A percentile compares a stretch with the other conserved stretches of the same genome.
Conservation (phyloP, 768 basidiomycete species). For the Amanita molliuscula region DNA sequence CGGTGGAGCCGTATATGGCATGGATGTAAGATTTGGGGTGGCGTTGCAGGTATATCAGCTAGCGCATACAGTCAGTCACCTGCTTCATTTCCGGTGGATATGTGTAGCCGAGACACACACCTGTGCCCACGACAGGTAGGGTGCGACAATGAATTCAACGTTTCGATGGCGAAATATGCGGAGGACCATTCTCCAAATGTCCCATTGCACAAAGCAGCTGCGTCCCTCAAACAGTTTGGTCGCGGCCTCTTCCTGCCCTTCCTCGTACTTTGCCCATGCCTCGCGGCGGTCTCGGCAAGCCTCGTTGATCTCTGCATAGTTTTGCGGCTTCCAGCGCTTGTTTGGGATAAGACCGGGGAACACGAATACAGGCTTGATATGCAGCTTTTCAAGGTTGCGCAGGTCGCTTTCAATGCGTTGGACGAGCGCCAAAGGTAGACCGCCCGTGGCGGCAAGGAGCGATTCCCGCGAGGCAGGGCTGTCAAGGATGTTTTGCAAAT, state of each 20-base stretch:
- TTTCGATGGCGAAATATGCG: slow-evolving; percentile 90
- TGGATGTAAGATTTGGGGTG: slow-evolving; percentile 93
- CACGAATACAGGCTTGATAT: slow-evolving; percentile 98
- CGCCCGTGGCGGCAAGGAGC: slow-evolving; percentile 89
- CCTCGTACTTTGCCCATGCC: slow-evolving; percentile 93
- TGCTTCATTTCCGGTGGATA: slow-evolving; percentile 2
- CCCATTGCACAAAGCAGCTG: slow-evolving; percentile 68
- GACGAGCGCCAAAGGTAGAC: slow-evolving; percentile 82
- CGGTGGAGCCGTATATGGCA: slow-evolving; percentile 85
- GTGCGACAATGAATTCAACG: slow-evolving; percentile 94
- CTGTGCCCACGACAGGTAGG: slow-evolving; percentile 94
- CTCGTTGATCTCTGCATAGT: slow-evolving; percentile 48
- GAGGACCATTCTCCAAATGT: slow-evolving; percentile 89
- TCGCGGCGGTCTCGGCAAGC: slow-evolving; percentile 68
- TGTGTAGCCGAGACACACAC: slow-evolving; percentile 40
- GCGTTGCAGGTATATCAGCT: slow-evolving; percentile 93
- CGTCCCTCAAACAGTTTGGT: slow-evolving; percentile 76
- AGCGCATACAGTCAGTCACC: background rate
- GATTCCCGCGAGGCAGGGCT: slow-evolving; percentile 76
- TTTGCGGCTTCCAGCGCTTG: slow-evolving; percentile 58
- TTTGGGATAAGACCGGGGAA: slow-evolving; percentile 83
- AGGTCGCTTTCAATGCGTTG: slow-evolving; percentile 88
- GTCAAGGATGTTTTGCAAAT: slow-evolving; percentile 72
- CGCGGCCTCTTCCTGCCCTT: slow-evolving; percentile 83
- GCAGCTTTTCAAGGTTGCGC: slow-evolving; percentile 78